Conservation (phyloP, 202 grass and related monocot species). For the Musa balbisiana region DNA sequence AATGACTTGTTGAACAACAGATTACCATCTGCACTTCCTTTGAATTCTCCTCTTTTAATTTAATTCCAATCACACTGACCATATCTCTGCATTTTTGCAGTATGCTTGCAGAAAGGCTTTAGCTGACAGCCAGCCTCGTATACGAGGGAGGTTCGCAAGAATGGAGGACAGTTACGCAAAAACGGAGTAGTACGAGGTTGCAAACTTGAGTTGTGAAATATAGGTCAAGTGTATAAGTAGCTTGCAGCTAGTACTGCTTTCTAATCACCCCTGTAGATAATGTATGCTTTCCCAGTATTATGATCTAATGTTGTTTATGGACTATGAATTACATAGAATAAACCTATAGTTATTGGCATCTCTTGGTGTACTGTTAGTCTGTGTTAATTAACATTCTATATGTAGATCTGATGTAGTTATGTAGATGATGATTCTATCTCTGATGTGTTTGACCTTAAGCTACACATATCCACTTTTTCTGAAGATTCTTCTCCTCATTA, state of each 20-base stretch:
- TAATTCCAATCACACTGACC: neutral
- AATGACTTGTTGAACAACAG: too few relatives aligned
- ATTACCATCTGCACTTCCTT: too few relatives aligned
- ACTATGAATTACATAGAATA: neutral
- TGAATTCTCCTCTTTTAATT: neutral
- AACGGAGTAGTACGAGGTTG: constrained; percentile 45
- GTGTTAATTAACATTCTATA: neutral
- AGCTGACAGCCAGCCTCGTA: constrained; percentile 89
- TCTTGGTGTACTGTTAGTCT: neutral
- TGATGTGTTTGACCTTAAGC: too few relatives aligned
- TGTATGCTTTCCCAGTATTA: neutral
- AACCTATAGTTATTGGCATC: neutral
- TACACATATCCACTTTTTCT: too few relatives aligned
- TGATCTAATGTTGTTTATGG: neutral
- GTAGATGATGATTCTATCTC: neutral
- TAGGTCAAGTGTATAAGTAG: neutral
- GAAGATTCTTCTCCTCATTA: too few relatives aligned
- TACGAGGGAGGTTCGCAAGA: constrained; percentile 62
- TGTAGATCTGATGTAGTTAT: neutral
- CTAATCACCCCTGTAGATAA: neutral
- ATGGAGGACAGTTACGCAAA: constrained; percentile 29
- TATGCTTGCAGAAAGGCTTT: constrained; percentile 97
- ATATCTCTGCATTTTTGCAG: constrained; percentile 24
- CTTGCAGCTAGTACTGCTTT: neutral
- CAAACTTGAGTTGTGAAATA: constrained; percentile 33